phyloP scores from a whole-genome alignment of 305 asterid genomes.

The Fraxinus sp. region DNA sequence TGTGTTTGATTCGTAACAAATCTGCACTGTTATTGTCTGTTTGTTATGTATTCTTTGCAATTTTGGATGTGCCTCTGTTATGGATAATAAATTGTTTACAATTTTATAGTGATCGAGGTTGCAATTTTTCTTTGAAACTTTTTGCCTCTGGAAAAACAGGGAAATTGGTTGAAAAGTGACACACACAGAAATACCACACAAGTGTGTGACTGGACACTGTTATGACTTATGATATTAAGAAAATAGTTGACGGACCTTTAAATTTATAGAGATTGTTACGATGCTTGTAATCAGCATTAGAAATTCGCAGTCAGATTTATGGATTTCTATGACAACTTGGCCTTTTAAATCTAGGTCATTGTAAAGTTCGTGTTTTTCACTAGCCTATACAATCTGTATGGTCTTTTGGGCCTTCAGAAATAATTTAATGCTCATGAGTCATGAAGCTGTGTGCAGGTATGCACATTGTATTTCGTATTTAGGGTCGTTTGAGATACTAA shows the following conservation, averaged over 20 bases:
- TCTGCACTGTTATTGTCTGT: background rate
- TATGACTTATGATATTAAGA: background rate
- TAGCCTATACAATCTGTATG: background rate
- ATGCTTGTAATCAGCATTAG: background rate
- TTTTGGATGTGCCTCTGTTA: background rate
- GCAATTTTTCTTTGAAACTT: background rate
- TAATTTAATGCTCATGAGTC: background rate
- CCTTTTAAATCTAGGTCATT: background rate
- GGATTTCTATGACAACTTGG: background rate
- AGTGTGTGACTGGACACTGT: background rate
- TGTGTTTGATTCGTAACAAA: background rate
- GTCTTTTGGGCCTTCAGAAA: background rate
- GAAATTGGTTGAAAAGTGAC: background rate
- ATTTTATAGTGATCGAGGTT: background rate
- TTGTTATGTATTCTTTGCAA: background rate
- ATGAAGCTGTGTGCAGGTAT: background rate
- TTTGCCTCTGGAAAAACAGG: background rate
- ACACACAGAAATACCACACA: background rate
- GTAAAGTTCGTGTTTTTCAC: background rate
- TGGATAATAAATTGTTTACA: background rate
- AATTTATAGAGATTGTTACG: background rate
- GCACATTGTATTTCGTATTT: background rate
- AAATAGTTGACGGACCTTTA: background rate
- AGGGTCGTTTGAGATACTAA: background rate
- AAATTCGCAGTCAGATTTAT: background rate